Evolutionary conservation across 176 grass and related monocot genomes (phyloP).

Genomic region (Panicum miliaceum): DNA sequence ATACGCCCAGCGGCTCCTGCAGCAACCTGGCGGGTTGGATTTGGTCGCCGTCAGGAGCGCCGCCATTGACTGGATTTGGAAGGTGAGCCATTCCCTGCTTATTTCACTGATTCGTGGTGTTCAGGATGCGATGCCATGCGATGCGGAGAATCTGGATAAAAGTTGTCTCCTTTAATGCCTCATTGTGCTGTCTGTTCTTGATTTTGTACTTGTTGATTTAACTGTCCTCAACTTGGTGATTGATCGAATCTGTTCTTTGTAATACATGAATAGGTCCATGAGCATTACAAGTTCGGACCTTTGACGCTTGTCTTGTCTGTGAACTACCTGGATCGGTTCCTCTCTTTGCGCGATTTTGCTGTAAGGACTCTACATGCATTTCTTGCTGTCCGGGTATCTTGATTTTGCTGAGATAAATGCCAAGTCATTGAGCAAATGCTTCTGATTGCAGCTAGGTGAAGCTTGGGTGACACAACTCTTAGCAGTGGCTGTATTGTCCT

Average conservation of each 20-base stretch:
- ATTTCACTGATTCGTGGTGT: background rate
- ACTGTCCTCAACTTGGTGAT: background rate
- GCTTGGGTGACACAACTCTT: slow-evolving; percentile 65
- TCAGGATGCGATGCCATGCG: background rate
- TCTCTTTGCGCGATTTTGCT: slow-evolving; percentile 52
- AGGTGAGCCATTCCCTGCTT: slow-evolving; percentile 47
- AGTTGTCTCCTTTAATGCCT: background rate
- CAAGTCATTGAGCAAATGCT: background rate
- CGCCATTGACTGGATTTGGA: slow-evolving; percentile 76
- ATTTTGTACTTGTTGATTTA: slow-evolving; percentile 9
- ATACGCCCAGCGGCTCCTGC: slow-evolving; percentile 57
- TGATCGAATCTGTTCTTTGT: background rate
- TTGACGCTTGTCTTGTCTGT: slow-evolving; percentile 66
- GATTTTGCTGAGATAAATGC: background rate
- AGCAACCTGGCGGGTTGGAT: slow-evolving; percentile 44
- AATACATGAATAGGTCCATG: slow-evolving; percentile 55
- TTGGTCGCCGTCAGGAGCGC: slow-evolving; percentile 48
- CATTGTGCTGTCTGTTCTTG: background rate
- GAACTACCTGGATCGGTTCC: slow-evolving; percentile 76
- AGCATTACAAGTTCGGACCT: slow-evolving; percentile 65
- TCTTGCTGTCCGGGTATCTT: background rate
- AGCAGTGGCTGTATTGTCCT: slow-evolving; percentile 66
- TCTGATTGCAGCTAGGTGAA: slow-evolving; percentile 45
- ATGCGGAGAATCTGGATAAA: background rate
- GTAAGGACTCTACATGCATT: slow-evolving; percentile 47